Percentiles rank a stretch among this genome's conserved stretches.
phyloP scores from a whole-genome alignment of 2,329 filamentous ascomycete genomes.

The Phaeosphaeria sp. region DNA sequence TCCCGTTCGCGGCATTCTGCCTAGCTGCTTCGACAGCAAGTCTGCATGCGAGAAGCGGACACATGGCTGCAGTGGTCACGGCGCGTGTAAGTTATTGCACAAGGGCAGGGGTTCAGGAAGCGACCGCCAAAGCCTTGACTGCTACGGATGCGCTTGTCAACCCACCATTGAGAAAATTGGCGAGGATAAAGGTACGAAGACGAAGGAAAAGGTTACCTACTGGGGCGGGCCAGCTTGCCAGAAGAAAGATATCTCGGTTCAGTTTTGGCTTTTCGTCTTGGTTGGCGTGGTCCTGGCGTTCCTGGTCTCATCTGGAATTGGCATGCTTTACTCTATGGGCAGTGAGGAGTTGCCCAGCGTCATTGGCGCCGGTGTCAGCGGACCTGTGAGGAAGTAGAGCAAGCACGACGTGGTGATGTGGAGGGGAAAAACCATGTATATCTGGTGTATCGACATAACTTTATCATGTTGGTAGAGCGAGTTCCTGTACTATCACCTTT shows the following conservation, averaged over 20 bases:
- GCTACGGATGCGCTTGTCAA: conserved; percentile 81
- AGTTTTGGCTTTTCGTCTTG: conserved; percentile 85
- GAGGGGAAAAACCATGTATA: conserved; percentile 28
- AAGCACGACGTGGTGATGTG: neutral
- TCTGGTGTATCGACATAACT: conserved; percentile 34
- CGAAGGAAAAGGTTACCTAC: conserved; percentile 64
- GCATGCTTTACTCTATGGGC: conserved; percentile 82
- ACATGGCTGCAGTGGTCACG: conserved; percentile 81
- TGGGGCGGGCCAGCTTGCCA: conserved; percentile 90
- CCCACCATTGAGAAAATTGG: conserved; percentile 60
- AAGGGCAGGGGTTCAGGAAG: conserved; percentile 44
- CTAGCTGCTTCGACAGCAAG: conserved; percentile 75
- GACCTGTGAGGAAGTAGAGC: conserved; percentile 56
- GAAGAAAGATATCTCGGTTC: conserved; percentile 87
- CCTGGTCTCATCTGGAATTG: conserved; percentile 73
- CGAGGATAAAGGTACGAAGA: conserved; percentile 56
- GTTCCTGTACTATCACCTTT: conserved; percentile 33
- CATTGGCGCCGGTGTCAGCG: conserved; percentile 91
- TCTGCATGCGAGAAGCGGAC: conserved; percentile 74
- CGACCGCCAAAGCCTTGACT: conserved; percentile 56
- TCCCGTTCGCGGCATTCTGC: conserved; percentile 62
- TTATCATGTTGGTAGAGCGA: conserved; percentile 20
- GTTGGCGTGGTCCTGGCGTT: conserved; percentile 75
- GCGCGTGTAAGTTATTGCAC: conserved; percentile 74
- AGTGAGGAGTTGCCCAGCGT: conserved; percentile 89